These are phyloP conservation scores for Ganoderma meredithae DNA, from an alignment of 1,284 basidiomycete genomes.

Conservation along the genomic window DNA sequence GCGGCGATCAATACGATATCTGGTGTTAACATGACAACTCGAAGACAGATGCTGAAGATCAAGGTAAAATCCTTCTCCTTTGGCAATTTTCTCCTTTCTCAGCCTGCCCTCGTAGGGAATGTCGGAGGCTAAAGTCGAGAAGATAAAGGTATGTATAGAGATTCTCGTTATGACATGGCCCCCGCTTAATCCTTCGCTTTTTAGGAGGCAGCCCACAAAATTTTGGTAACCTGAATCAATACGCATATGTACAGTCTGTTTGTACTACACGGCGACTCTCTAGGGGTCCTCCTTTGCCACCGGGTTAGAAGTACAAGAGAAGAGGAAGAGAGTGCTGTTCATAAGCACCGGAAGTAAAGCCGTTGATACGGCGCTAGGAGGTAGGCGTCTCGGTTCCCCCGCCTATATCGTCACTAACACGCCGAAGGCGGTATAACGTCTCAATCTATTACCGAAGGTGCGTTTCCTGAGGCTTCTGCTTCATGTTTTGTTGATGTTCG, in stretches of 20 bases:
- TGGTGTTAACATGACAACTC: conserved; percentile 86
- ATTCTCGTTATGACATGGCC: conserved; percentile 12
- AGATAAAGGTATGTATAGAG: conserved; percentile 76
- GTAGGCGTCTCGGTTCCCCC: conserved; percentile 48
- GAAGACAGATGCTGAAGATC: conserved; percentile 88
- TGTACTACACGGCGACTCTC: conserved; percentile 2
- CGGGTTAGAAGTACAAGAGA: conserved; percentile 88
- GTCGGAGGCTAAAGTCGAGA: conserved; percentile 94
- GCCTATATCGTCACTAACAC: not conserved
- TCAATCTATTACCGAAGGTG: conserved; percentile 92
- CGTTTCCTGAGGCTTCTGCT: not conserved
- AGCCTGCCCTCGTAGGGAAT: conserved; percentile 59
- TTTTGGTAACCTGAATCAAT: conserved; percentile 58
- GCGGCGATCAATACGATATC: conserved; percentile 82
- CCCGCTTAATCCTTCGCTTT: conserved; percentile 2
- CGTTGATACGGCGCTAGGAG: conserved; percentile 88
- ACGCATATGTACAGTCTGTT: conserved; percentile 19
- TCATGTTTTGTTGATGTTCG: not conserved
- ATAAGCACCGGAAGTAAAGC: conserved; percentile 93
- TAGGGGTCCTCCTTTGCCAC: conserved; percentile 90
- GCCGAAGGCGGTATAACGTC: conserved; percentile 81
- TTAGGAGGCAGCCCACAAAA: conserved; percentile 89
- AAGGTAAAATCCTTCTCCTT: conserved; percentile 63
- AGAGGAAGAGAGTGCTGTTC: conserved; percentile 77
- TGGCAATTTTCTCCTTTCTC: not conserved